Evolutionary conservation across 345 rosid species (phyloP).

Genomic region (Syzygium jambos): DNA sequence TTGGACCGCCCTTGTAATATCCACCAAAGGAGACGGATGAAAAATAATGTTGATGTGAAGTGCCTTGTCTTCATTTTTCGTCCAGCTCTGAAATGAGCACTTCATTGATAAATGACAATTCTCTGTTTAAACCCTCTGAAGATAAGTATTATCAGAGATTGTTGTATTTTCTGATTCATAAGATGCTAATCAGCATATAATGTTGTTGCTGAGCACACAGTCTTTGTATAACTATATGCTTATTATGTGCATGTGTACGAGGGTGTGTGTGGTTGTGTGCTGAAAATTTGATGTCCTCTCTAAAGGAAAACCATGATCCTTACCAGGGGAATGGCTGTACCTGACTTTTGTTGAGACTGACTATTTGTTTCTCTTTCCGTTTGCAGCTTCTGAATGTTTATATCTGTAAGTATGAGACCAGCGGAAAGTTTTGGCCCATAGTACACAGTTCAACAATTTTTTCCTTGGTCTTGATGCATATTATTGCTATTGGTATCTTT

Average conservation of each 20-base stretch:
- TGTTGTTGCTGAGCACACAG: neutral
- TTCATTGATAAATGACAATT: neutral
- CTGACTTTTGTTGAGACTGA: neutral
- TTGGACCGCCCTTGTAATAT: neutral
- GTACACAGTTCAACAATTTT: constrained; percentile 66
- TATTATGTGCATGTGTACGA: neutral
- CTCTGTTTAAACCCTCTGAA: neutral
- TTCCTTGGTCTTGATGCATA: constrained; percentile 77
- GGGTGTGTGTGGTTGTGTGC: neutral
- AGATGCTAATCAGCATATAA: neutral
- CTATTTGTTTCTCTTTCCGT: neutral
- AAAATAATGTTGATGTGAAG: neutral
- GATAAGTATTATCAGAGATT: neutral
- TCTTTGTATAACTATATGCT: neutral
- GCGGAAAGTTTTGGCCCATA: constrained; percentile 76
- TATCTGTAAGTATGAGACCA: constrained; percentile 64
- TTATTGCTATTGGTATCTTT: constrained; percentile 78
- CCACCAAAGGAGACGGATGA: neutral
- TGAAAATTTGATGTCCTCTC: neutral
- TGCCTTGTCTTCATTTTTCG: neutral
- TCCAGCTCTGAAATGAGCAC: neutral
- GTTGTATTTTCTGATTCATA: neutral
- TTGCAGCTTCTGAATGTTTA: constrained; percentile 76
- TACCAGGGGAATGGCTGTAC: neutral
- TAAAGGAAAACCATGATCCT: neutral